Percentiles rank a stretch among this genome's conserved stretches.
phyloP scores from a whole-genome alignment of 2,329 filamentous ascomycete genomes.

The Alternaria angustiovoidea region DNA sequence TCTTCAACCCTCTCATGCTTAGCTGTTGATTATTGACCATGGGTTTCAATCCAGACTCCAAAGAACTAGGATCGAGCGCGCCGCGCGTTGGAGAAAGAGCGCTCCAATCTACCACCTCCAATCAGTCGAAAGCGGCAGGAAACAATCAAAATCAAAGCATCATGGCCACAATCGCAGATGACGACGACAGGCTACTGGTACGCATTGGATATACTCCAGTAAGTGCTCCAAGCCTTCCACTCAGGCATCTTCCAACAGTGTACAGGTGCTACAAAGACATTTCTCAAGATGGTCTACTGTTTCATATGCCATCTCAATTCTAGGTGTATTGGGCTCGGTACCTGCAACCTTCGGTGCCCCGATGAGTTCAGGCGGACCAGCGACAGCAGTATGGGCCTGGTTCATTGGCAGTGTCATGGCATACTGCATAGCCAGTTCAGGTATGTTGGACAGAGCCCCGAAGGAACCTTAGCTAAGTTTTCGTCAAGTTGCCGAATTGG shows the following conservation, averaged over 20 bases:
- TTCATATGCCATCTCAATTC: constrained; percentile 71
- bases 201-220: constrained; percentile 71
- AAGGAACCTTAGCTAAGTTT: neutral
- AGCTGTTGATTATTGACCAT: constrained; percentile 35
- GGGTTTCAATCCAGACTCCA: constrained; percentile 38
- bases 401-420: constrained; percentile 70
- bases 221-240: constrained; percentile 21
- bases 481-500: constrained; percentile 66
- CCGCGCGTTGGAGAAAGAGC: constrained; percentile 18
- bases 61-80: constrained; percentile 20
- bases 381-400: constrained; percentile 72
- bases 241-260: constrained; percentile 25
- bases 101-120: constrained; percentile 29
- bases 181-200: constrained; percentile 67
- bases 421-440: constrained; percentile 69
- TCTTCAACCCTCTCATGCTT: constrained; percentile 30
- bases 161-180: constrained; percentile 63
- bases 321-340: constrained; percentile 71
- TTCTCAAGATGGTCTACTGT: constrained; percentile 73
- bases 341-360: constrained; percentile 69
- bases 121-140: constrained; percentile 34
- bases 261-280: constrained; percentile 67
- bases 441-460: constrained; percentile 35
- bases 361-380: constrained; percentile 66
- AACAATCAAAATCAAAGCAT: constrained; percentile 23